These are phyloP conservation scores for Boechera divaricarpa DNA, from an alignment of 345 rosid species.

Conservation along the genomic window DNA sequence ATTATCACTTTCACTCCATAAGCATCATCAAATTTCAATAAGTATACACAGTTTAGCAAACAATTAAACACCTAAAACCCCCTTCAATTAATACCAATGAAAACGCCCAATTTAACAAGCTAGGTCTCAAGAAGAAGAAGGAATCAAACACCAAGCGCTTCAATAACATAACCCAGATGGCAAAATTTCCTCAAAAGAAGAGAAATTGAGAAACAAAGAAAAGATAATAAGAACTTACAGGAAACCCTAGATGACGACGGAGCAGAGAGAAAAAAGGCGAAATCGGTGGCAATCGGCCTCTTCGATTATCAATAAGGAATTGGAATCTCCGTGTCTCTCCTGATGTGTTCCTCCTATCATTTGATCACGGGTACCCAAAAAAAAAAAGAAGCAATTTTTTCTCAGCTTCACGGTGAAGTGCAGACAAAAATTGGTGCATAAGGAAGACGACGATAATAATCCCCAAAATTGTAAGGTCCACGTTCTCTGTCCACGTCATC, in stretches of 20 bases:
- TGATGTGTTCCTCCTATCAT: slow-evolving; percentile 40
- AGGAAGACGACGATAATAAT: slow-evolving; percentile 33
- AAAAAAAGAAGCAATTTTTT: neutral
- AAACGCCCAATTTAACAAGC: slow-evolving; percentile 24
- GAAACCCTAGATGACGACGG: slow-evolving; percentile 43
- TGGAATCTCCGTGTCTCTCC: slow-evolving; percentile 22
- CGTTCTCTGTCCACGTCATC: slow-evolving; percentile 30
- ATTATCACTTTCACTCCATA: neutral
- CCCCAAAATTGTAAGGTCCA: slow-evolving; percentile 20
- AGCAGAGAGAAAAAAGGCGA: slow-evolving; percentile 9
- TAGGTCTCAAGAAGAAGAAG: slow-evolving; percentile 3
- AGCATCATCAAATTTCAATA: neutral
- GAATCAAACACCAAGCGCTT: neutral
- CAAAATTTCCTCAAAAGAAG: neutral
- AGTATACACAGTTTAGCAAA: neutral
- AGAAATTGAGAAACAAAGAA: neutral
- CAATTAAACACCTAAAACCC: neutral
- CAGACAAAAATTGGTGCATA: slow-evolving; percentile 9
- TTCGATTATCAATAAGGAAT: neutral
- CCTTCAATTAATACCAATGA: neutral
- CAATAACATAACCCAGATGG: slow-evolving; percentile 12
- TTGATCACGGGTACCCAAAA: slow-evolving; percentile 1
- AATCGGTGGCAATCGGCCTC: neutral
- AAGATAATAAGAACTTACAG: slow-evolving; percentile 27
- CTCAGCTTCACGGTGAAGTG: slow-evolving; percentile 29